Evolutionary conservation across 2,329 filamentous ascomycete genomes (phyloP), one percentile per base, ranked within the genome.

Genomic region (Gyromitra esculenta): DNA sequence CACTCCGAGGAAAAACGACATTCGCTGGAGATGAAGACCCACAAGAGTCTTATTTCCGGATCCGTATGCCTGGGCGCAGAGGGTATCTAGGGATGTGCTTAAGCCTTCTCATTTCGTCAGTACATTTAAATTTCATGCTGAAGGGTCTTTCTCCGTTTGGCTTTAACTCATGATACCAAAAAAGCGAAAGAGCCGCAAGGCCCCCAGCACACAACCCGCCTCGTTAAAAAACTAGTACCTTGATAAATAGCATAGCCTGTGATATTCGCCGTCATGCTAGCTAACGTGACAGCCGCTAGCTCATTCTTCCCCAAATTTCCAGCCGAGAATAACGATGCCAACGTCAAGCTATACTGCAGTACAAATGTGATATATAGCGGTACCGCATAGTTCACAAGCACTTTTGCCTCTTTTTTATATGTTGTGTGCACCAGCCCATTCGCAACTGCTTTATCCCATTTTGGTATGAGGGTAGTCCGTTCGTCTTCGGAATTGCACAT

Each of bases 21-120:
- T 95, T 73, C 92, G 88, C 84, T 96, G 92, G 78, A 93, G 87
- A 81, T 96, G 92, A 70, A 96, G 83, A 1, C 92, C 95, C 75
- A 98, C 95, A 4, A 98, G 88, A 80, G 94, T 92, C 82, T 92
- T 96, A 82, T 91, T 92, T 0, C 95, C 95, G 0, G 92, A 96
- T 1, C 96, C 95, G 82, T 96, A 98, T 0, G 96, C 95, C 83
- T 98, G 95, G 0, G 95, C 89, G 83, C 95, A 97, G 1, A 98
- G 89, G 0, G 95, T 98, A 84, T 98, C 95, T 48, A 98, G 86
- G 79, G 91, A 93, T 3, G 95, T 98, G 0, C 94, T 91, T 13
- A 98, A 87, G n/a, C 94, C 77, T 79, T 39, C 41, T n/a, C 25
- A 73, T 65, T n/a, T 41, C 7, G 52, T 68, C 21, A 66, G 65